Base-by-base conservation (phyloP, 257 asterid species). In the Galeopsis tetrahit region DNA sequence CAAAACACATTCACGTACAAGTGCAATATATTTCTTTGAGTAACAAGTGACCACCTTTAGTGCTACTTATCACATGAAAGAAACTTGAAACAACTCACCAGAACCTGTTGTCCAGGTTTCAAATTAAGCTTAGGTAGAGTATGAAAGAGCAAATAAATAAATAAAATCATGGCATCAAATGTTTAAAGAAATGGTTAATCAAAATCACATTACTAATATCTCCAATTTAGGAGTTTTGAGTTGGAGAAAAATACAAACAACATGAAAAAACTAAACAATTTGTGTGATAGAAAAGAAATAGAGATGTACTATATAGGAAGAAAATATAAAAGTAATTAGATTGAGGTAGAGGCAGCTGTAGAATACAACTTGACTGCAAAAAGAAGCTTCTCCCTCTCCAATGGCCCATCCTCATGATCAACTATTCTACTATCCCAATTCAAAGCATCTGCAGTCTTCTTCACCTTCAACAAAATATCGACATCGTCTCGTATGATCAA, bases 331-430 rank as follows among this genome's bases (percentile, higher is more conserved):
- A 51, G 46, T 68, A 17, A 77, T 63, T 39, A 28, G 78, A 21
- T 42, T 79, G 49, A 60, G 87, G 68, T 39, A 96, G 97, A 66
- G 28, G 28, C 28, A 21, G 92, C 92, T 8, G 98, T 90, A 91
- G 94, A 90, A 60, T 92, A 92, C 51, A 58, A 38, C 71, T 92
- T 92, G 3, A 88, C 93, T 44, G 88, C 98, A 78, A 92, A 87
- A 2, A 92, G 82, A 74, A 92, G 96, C 79, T 92, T 92, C 80
- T 90, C 95, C 74, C 96, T 87, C 84, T 81, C 81, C 48, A 90
- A 69, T 1, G 98, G 96, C 11, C 98, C 98, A 70, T 88, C 90
- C 72, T 92, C 98, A 71, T 92, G 97, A 74, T 92, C 94, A 2
- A 92, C 90, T 21, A 90, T 84, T 58, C 82, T 88, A 71, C 85